A percentile compares a stretch with the other conserved stretches of the same genome.
Conservation (phyloP, 208 protist genomes). For the Trypanosoma boissoni region DNA sequence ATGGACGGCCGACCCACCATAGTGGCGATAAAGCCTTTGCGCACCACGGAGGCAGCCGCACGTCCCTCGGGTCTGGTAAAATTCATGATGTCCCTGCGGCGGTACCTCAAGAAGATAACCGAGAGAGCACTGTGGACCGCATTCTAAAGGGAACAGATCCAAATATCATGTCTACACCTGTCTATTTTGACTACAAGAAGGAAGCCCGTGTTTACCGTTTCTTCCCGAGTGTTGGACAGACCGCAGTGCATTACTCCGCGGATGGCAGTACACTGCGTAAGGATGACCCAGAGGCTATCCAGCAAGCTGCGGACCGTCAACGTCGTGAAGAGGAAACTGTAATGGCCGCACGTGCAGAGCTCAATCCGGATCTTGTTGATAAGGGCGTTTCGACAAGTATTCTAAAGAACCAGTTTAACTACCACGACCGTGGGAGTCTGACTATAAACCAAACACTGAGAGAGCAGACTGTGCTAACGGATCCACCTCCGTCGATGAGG, state of each 20-base stretch:
- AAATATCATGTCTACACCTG: constrained; percentile 85
- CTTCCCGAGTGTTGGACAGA: constrained; percentile 85
- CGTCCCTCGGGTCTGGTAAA: constrained; percentile 8
- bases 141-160: constrained; percentile 94
- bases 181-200: constrained; percentile 93
- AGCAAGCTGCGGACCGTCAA: constrained; percentile 82
- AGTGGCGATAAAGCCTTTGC: background rate
- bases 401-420: constrained; percentile 98
- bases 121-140: constrained; percentile 80
- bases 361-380: constrained; percentile 82
- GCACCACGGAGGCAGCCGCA: constrained; percentile 17
- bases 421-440: constrained; percentile 95
- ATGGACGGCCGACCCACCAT: constrained; percentile 7
- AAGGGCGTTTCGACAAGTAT: constrained; percentile 84
- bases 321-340: constrained; percentile 71
- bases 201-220: constrained; percentile 89
- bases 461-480: constrained; percentile 84
- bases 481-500: constrained; percentile 88
- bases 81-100: constrained; percentile 7
- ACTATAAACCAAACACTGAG: constrained; percentile 92
- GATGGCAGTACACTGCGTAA: constrained; percentile 84
- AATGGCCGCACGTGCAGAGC: constrained; percentile 71
- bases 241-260: constrained; percentile 77
- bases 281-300: constrained; percentile 83
- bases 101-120: constrained; percentile 56